phyloP scores from a whole-genome alignment of 2,329 filamentous ascomycete genomes.

The Cryphonectria nitschkei region DNA sequence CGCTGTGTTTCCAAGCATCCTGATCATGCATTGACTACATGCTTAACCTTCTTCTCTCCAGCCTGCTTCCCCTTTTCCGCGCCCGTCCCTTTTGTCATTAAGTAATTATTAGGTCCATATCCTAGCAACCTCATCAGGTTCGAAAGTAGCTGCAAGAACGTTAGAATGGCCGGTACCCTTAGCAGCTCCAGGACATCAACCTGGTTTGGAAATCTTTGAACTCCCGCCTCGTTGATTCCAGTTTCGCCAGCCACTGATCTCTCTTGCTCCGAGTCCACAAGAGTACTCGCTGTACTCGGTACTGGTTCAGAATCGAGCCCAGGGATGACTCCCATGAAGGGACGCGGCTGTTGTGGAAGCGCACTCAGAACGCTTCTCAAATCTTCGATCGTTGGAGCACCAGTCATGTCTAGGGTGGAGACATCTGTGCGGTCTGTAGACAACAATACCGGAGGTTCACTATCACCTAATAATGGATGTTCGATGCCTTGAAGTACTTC shows the following conservation, averaged over 20 bases:
- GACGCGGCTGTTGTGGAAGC: background rate
- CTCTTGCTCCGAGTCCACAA: background rate
- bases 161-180: conserved; percentile 6
- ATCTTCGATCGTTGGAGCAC: background rate
- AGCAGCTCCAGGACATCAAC: conserved; percentile 1
- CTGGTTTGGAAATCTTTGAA: background rate
- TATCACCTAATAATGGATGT: background rate
- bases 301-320: background rate
- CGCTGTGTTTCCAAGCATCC: too few relatives aligned
- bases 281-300: background rate
- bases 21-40: too few relatives aligned
- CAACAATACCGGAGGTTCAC: background rate
- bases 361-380: background rate
- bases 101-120: background rate
- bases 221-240: background rate
- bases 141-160: conserved; percentile 4
- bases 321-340: background rate
- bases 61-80: too few relatives aligned
- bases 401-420: background rate
- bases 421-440: background rate
- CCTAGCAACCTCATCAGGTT: conserved; percentile 3
- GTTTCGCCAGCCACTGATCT: background rate
- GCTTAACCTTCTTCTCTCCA: too few relatives aligned
- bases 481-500: background rate
- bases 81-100: too few relatives aligned